Conservation (phyloP, 352 stramenopile genomes). For the Phytophthora citricola region DNA sequence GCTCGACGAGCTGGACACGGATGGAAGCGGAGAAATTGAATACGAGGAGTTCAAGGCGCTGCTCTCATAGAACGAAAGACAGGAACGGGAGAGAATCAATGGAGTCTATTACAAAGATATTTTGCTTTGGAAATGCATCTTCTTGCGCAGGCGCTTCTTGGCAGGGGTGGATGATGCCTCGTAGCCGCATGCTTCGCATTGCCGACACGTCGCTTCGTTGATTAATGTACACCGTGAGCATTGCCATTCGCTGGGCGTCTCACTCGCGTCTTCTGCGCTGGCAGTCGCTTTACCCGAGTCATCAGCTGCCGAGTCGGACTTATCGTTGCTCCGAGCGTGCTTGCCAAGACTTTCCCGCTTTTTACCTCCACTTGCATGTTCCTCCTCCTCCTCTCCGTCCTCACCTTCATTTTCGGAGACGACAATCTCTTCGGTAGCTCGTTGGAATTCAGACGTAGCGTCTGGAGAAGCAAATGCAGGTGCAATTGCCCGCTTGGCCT, state of each 20-base stretch:
- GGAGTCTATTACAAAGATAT: slow-evolving; percentile 59
- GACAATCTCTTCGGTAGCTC: slow-evolving; percentile 45
- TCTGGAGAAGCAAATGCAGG: slow-evolving; percentile 53
- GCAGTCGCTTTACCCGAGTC: slow-evolving; percentile 21
- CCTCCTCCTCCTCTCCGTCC: slow-evolving; percentile 23
- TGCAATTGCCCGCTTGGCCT: slow-evolving; percentile 45
- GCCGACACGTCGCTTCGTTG: slow-evolving; percentile 58
- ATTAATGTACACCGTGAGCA: slow-evolving; percentile 84
- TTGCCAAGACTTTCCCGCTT: slow-evolving; percentile 36
- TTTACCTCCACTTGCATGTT: background rate
- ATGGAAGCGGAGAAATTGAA: slow-evolving; percentile 95
- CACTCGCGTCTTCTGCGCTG: slow-evolving; percentile 22
- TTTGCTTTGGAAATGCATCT: slow-evolving; percentile 84
- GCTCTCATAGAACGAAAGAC: slow-evolving; percentile 58
- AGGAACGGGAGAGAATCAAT: slow-evolving; percentile 10
- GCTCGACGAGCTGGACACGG: slow-evolving; percentile 95
- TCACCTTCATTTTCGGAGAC: slow-evolving; percentile 45
- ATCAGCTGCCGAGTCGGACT: slow-evolving; percentile 29
- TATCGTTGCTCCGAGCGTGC: slow-evolving; percentile 39
- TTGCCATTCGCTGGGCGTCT: slow-evolving; percentile 56
- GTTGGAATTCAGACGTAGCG: slow-evolving; percentile 42
- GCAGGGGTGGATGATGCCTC: slow-evolving; percentile 41
- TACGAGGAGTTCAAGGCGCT: slow-evolving; percentile 97
- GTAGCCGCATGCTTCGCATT: slow-evolving; percentile 77
- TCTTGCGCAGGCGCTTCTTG: slow-evolving; percentile 71